Base-by-base conservation (phyloP, 2,329 filamentous ascomycete species). In the Parastagonospora avenae region DNA sequence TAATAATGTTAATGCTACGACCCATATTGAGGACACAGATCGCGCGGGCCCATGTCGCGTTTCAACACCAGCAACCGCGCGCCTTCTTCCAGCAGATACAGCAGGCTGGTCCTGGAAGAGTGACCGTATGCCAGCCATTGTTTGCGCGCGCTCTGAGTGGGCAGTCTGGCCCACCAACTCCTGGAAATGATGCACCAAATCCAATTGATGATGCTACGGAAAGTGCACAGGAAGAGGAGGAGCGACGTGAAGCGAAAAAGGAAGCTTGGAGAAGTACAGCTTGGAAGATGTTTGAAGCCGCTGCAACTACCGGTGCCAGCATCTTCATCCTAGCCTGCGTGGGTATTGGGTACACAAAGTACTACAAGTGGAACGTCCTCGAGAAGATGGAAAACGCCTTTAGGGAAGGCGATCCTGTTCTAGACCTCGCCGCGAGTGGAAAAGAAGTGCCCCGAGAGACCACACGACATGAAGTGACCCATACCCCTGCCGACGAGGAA, bases 301-400 rank as follows among this genome's bases (percentile, higher is more conserved):
- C 79, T 6, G 67, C 77, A 44, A 82, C 79, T 12, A 82, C 79
- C 0, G 74, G 78, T 48, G 79, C 80, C 8, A 80, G 78, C 30
- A 76, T 82, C 46, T 71, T 76, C 39, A 75, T 82, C 40, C 68
- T 82, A 8, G 79, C 75, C 11, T 60, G 72, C 28, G 71, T 79
- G 31, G 77, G 77, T 27, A 80, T 79, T 63, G 76, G 72, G 35
- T 79, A 79, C 63, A 79, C 72, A 31, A 62, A 69, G 32, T 79
- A 80, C 70, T 97, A 99, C 83, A 99, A 99, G 77, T 82, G 87
- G 74, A 77, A 96, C 48, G 91, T 97, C 27, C 79, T 97, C n/a
- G 78, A 86, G 59, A 99, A 99, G 76, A 97, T 99, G 81, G 85
- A 90, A 60, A 88, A 89, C 63, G 94, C 94, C 19, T 99, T 99